These are phyloP conservation scores for Geotrichum europaeum DNA, from an alignment of 1,139 yeast genomes.

Conservation along the genomic window DNA sequence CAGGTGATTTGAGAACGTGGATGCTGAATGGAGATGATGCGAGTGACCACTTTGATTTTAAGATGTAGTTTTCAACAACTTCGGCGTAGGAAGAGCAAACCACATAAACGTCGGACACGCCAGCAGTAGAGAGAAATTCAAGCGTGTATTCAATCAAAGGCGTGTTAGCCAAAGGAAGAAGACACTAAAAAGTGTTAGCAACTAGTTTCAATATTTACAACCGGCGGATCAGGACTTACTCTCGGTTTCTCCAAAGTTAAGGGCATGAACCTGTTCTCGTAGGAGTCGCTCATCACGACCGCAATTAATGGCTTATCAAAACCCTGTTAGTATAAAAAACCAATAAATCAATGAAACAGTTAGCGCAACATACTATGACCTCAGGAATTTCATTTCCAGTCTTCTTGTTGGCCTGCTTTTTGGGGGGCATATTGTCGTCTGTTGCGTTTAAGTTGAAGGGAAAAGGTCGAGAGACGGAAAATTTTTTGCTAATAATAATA, in stretches of 20 bases:
- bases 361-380: slow-evolving; percentile 31
- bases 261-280: slow-evolving; percentile 88
- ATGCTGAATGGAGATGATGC: slow-evolving; percentile 74
- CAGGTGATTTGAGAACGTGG: slow-evolving; percentile 75
- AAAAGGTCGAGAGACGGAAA: not conserved
- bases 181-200: slow-evolving; percentile 41
- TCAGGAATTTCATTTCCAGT: slow-evolving; percentile 33
- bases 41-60: slow-evolving; percentile 69
- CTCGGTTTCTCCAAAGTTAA: slow-evolving; percentile 78
- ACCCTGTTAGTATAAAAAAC: slow-evolving; percentile 35
- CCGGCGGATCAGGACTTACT: slow-evolving; percentile 20
- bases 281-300: slow-evolving; percentile 87
- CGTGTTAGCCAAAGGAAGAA: slow-evolving; percentile 84
- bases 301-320: slow-evolving; percentile 57
- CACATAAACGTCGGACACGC: slow-evolving; percentile 81
- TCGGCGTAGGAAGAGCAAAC: slow-evolving; percentile 91
- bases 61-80: slow-evolving; percentile 75
- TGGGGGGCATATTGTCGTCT: slow-evolving; percentile 25
- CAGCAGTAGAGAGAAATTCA: slow-evolving; percentile 87
- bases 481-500: not conserved
- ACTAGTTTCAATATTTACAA: not conserved
- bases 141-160: slow-evolving; percentile 92
- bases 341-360: not conserved
- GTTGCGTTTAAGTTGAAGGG: not conserved
- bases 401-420: slow-evolving; percentile 22